Base-by-base conservation (phyloP, 176 grass and related monocot genomes). In the Aechmea fasciata region DNA sequence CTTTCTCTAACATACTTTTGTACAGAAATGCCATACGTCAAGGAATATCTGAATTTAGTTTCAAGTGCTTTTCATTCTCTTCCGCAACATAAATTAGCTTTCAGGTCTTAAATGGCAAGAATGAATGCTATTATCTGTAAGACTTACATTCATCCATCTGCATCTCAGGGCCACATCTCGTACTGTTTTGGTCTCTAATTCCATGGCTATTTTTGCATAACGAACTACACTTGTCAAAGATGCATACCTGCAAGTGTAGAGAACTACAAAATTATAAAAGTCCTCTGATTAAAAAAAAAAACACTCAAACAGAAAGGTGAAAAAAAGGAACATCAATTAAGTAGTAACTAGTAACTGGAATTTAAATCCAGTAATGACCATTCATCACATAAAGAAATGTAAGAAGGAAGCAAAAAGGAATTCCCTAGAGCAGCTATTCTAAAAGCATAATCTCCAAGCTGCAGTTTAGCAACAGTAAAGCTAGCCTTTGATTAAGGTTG, bases 111-210 rank as follows among this genome's bases (percentile, higher is more conserved):
- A 41, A 41, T 41, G 33, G 33, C 33, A 41, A 68, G 66, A 51
- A 61, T 48, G 49, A 66, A 85, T 57, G 28, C 26, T 65, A 74
- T 7, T 63, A 49, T 65, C 47, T 63, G 48, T 76, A 1, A 73
- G 68, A 63, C 79, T 87, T 87, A 99, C 95, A 77, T 77, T 90
- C 80, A 99, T 88, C 90, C 90, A 99, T 83, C 87, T 80, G 70
- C 84, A 99, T 41, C 95, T 84, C 75, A 99, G 70, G 14, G 95
- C 95, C 41, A 99, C 87, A 82, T 94, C 95, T 73, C 95, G 84
- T 17, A 94, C 95, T 53, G 90, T 94, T 77, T 99, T 99, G 14
- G 90, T 87, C 70, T 86, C 67, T 50, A 99, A 78, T 70, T 83
- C 77, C 87, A 88, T 88, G 11, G 95, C 90, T 71, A 99, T 86